Evolutionary conservation across 2,329 filamentous ascomycete genomes (phyloP).

Genomic region (Graphiopsis chlorocephala): DNA sequence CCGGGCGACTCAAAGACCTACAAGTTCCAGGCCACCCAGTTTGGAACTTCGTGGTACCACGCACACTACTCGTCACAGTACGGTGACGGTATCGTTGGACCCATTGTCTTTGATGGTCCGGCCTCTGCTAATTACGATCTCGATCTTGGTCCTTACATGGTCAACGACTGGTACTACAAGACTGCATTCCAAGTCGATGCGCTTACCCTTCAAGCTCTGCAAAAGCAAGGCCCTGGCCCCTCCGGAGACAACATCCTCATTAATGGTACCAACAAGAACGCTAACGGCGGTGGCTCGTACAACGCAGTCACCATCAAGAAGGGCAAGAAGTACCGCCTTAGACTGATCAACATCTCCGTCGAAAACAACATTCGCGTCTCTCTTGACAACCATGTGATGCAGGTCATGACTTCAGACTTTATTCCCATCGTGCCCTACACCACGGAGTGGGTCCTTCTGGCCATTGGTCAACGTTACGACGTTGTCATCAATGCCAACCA

Average conservation of each 20-base stretch:
- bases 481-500: constrained; percentile 41
- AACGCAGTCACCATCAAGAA: constrained; percentile 33
- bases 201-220: constrained; percentile 34
- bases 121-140: constrained; percentile 59
- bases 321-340: constrained; percentile 44
- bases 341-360: constrained; percentile 47
- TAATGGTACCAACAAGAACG: constrained; percentile 40
- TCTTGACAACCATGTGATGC: constrained; percentile 36
- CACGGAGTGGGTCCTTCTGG: constrained; percentile 32
- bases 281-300: constrained; percentile 32
- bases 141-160: constrained; percentile 58
- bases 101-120: constrained; percentile 61
- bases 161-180: constrained; percentile 58
- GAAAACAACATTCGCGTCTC: constrained; percentile 44
- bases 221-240: constrained; percentile 30
- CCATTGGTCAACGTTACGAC: constrained; percentile 42
- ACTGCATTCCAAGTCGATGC: constrained; percentile 27
- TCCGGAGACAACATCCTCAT: constrained; percentile 52
- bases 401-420: constrained; percentile 38
- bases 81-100: constrained; percentile 58
- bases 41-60: constrained; percentile 52
- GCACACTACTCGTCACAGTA: constrained; percentile 57
- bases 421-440: constrained; percentile 36
- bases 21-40: constrained; percentile 53
- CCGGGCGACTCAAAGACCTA: constrained; percentile 56